Base-by-base conservation (phyloP, 495 filamentous ascomycete species). In the Wilcoxina mikolae region DNA sequence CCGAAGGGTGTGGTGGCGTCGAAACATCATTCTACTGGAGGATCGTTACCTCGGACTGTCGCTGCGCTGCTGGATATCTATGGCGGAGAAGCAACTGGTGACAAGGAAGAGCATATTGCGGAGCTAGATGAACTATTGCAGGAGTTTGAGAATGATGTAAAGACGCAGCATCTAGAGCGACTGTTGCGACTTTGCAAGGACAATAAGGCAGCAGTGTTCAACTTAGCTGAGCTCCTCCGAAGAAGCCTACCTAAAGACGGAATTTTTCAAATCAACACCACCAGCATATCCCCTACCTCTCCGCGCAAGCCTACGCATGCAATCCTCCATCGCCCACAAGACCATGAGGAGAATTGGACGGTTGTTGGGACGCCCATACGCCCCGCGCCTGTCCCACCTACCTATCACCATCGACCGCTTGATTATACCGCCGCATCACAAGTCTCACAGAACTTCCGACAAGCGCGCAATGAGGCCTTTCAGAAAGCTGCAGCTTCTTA, bases 401-500 rank as follows among this genome's bases (percentile, higher is more conserved):
- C 51, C 56, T 49, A 46, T 23, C 33, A 49, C 7, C 58, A 41
- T 12, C 58, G 25, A 56, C 41, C 43, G 23, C 22, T 47, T 57
- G 45, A 52, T n/a, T 26, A 45, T 22, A 51, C 57, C 24, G 53
- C 61, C 10, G 35, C 60, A 11, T 9, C 55, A 10, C 29, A 52
- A 20, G 4, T 60, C 1, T 50, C 61, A 18, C 15, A 52, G 11
- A 27, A 43, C 15, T 61, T 62, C 46, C 41, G 28, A 26, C 23
- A 35, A 1, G 58, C 59, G 2, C 60, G 69, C 20, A 58, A 70
- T 31, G 58, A 60, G 12, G 80, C 81, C 1, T 76, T 80, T 54
- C 60, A 65, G 3, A 75, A 84, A 70, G 83, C 84, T 2, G 68
- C 71, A 5, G 70, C 72, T 43, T 76, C 81, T 3, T 77, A 80